A percentile compares a stretch with the other conserved stretches of the same genome.
Conservation (phyloP, 164 flowering plant species). For the Nelumbo lutea region DNA sequence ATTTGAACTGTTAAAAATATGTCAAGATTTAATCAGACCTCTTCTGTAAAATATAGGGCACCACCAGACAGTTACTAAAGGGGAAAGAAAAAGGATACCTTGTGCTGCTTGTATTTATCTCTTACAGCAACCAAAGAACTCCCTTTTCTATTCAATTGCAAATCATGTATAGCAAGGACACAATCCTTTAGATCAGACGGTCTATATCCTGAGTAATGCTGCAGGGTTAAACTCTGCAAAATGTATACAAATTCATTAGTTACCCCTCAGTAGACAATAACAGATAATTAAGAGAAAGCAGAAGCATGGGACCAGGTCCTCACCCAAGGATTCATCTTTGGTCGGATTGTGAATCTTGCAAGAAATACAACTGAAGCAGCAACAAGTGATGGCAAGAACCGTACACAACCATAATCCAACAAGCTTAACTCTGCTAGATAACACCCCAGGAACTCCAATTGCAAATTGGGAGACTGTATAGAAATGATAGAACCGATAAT, state of each 20-base stretch:
- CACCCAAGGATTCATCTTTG: slow-evolving; percentile 70
- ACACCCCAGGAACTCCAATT: slow-evolving; percentile 63
- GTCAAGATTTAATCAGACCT: neutral
- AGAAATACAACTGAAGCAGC: slow-evolving; percentile 75
- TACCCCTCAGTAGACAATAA: neutral
- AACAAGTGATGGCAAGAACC: slow-evolving; percentile 67
- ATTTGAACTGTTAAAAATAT: slow-evolving; percentile 39
- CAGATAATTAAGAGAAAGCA: neutral
- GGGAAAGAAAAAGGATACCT: slow-evolving; percentile 28
- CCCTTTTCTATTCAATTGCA: slow-evolving; percentile 43
- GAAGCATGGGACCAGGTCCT: slow-evolving; percentile 3
- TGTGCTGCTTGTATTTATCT: slow-evolving; percentile 59
- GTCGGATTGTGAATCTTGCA: slow-evolving; percentile 47
- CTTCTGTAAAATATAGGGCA: neutral
- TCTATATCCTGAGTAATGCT: slow-evolving; percentile 41
- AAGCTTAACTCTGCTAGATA: slow-evolving; percentile 82
- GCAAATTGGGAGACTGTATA: slow-evolving; percentile 49
- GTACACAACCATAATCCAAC: slow-evolving; percentile 57
- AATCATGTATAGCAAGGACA: slow-evolving; percentile 47
- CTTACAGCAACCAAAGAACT: slow-evolving; percentile 37
- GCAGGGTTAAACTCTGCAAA: slow-evolving; percentile 39
- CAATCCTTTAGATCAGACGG: slow-evolving; percentile 60
- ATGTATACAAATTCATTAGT: neutral
- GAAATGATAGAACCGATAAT: neutral
- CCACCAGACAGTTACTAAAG: neutral